Evolutionary conservation across 225 moss, liverwort and hornwort species (phyloP).

Genomic region (Pleurozium schreberi): DNA sequence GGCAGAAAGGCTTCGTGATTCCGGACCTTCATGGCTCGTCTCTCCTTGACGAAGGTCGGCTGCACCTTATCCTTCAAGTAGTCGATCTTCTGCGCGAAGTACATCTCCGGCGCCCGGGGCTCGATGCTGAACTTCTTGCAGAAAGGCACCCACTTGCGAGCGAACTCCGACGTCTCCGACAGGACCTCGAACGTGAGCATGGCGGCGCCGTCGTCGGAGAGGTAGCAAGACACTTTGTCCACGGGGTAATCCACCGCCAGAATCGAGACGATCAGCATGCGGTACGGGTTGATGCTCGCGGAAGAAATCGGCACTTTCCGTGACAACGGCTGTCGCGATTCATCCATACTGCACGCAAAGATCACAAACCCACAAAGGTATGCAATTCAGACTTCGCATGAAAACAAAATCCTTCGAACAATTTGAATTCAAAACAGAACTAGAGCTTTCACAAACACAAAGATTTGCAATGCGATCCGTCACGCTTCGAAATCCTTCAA

Average conservation of each 20-base stretch:
- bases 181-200: slow-evolving; percentile 79
- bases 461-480: background rate
- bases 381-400: background rate
- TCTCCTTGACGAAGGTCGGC: slow-evolving; percentile 89
- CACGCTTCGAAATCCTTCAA: background rate
- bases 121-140: slow-evolving; percentile 89
- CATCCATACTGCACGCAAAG: slow-evolving; percentile 55
- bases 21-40: slow-evolving; percentile 83
- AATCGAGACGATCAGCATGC: slow-evolving; percentile 80
- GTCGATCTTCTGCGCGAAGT: slow-evolving; percentile 90
- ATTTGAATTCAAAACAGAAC: background rate
- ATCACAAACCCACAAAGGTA: background rate
- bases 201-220: slow-evolving; percentile 89
- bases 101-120: slow-evolving; percentile 91
- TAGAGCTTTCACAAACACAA: background rate
- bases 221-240: slow-evolving; percentile 93
- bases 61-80: slow-evolving; percentile 91
- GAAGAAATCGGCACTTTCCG: slow-evolving; percentile 77
- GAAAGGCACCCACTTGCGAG: slow-evolving; percentile 91
- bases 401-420: background rate
- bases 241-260: slow-evolving; percentile 76
- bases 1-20: background rate
- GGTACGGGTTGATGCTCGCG: slow-evolving; percentile 79
- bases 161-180: slow-evolving; percentile 87
- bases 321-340: slow-evolving; percentile 71